A percentile compares a stretch with the other conserved stretches of the same genome.
phyloP scores from a whole-genome alignment of 192 early-diverging fungal species.

The Spizellomyces punctatus region DNA sequence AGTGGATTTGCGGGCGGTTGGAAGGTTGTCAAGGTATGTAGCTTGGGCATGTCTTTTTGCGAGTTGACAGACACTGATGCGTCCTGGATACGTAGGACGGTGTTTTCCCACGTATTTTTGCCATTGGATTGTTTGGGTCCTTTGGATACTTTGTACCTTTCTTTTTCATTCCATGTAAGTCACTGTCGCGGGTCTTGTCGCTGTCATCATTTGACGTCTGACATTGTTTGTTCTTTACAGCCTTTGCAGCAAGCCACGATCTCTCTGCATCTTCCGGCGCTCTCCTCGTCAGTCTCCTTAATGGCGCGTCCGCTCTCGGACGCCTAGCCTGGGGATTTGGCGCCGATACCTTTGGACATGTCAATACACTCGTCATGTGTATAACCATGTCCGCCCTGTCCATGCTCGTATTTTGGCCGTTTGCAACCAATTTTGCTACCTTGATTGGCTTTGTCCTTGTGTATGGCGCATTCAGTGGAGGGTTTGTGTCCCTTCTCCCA shows the following conservation, averaged over 20 bases:
- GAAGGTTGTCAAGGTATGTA: no score
- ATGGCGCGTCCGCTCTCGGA: conserved; percentile 65
- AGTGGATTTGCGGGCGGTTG: neutral
- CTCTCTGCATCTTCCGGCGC: conserved; percentile 61
- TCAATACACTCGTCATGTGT: conserved; percentile 54
- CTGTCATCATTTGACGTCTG: no score
- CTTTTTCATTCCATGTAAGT: conserved; percentile 28
- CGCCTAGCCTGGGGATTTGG: conserved; percentile 65
- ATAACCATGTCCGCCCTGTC: conserved; percentile 38
- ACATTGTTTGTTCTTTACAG: conserved; percentile 40
- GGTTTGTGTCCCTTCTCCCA: conserved; percentile 50
- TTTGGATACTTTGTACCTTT: conserved; percentile 64
- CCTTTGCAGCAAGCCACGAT: conserved; percentile 60
- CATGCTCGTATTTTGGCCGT: conserved; percentile 51
- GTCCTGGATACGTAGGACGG: conserved; percentile 21
- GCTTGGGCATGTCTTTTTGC: no score
- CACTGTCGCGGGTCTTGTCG: no score
- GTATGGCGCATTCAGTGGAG: conserved; percentile 50
- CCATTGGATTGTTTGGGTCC: conserved; percentile 42
- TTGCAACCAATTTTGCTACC: conserved; percentile 39
- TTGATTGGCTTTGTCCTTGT: conserved; percentile 44
- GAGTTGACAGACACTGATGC: neutral
- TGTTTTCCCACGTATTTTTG: conserved; percentile 40
- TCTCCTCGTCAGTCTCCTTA: conserved; percentile 67
- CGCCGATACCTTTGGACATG: conserved; percentile 65